Conservation (phyloP, 306 rosid species). For the Lablab purpureus region DNA sequence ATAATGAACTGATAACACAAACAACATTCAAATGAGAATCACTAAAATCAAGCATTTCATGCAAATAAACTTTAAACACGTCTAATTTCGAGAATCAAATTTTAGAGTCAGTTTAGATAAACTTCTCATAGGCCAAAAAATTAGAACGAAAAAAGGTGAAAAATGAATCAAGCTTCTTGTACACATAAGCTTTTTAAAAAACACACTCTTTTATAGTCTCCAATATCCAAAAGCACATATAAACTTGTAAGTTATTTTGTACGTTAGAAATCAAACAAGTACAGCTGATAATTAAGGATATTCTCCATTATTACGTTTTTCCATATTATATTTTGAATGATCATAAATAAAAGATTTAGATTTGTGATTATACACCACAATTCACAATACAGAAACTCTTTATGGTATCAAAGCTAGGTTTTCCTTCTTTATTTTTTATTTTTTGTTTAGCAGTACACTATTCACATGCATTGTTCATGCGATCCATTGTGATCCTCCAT, state of each 20-base stretch:
- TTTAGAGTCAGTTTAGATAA: neutral
- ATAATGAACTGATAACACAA: conserved; percentile 77
- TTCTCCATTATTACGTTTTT: no score
- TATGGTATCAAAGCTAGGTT: no score
- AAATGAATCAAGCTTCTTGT: neutral
- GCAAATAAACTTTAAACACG: neutral
- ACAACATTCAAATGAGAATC: conserved; percentile 23
- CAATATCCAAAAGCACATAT: neutral
- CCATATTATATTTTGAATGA: no score
- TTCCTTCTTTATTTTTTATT: no score
- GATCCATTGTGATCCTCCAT: no score
- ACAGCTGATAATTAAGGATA: no score
- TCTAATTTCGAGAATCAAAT: conserved; percentile 13
- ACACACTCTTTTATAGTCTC: neutral
- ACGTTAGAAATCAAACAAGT: neutral
- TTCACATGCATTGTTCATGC: no score
- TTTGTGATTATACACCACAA: no score
- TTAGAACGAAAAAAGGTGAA: neutral
- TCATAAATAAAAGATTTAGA: no score
- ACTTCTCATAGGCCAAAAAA: neutral
- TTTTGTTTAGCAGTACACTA: no score
- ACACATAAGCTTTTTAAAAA: neutral
- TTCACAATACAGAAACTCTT: no score
- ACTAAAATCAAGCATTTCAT: conserved; percentile 4
- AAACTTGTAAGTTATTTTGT: neutral